These are phyloP conservation scores for Tuctoria greenei DNA, from an alignment of 176 grass and related monocot species.

Conservation along the genomic window DNA sequence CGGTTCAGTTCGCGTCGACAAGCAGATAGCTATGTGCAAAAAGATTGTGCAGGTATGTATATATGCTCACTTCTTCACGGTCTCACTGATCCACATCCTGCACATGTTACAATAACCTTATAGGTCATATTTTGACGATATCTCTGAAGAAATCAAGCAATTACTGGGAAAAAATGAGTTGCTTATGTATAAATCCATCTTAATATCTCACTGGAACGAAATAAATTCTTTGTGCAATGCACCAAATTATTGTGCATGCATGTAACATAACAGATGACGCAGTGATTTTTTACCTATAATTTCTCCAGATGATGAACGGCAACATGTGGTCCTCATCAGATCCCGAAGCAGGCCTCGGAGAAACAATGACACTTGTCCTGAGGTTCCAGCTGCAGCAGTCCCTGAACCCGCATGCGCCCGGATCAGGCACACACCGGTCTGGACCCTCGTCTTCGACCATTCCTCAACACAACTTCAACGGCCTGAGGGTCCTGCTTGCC, in stretches of 20 bases:
- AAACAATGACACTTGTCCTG: slow-evolving; percentile 19
- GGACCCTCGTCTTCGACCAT: background rate
- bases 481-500: slow-evolving; percentile 22
- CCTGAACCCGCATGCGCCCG: background rate
- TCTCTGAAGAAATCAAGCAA: background rate
- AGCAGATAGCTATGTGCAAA: slow-evolving; percentile 35
- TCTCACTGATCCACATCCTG: background rate
- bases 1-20: background rate
- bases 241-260: background rate
- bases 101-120: background rate
- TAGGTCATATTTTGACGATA: background rate
- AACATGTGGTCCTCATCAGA: slow-evolving; percentile 7
- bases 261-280: background rate
- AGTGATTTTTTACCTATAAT: background rate
- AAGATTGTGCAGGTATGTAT: slow-evolving; percentile 55
- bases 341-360: background rate
- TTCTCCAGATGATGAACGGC: slow-evolving; percentile 36
- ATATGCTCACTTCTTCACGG: background rate
- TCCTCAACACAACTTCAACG: slow-evolving; percentile 26
- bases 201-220: background rate
- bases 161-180: background rate
- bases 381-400: slow-evolving; percentile 12
- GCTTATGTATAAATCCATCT: background rate
- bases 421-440: background rate
- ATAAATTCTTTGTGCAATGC: background rate